Conservation (phyloP, 257 asterid species). For the Capsicum rhomboideum region DNA sequence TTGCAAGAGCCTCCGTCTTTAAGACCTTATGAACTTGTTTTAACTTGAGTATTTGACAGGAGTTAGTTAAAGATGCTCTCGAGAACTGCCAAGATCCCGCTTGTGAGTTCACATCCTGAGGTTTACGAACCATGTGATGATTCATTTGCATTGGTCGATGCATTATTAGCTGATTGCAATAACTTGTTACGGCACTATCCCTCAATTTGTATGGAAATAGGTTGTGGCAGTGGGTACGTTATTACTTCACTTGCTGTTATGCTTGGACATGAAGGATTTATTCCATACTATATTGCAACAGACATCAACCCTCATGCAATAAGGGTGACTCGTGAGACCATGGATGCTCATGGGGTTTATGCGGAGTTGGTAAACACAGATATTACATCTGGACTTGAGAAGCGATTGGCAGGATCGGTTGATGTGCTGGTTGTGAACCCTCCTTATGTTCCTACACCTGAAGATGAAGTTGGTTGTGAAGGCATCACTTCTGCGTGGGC, state of each 20-base stretch:
- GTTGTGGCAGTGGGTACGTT: slow-evolving; percentile 90
- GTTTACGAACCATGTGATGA: slow-evolving; percentile 97
- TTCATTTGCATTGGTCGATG: slow-evolving; percentile 87
- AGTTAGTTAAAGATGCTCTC: slow-evolving; percentile 32
- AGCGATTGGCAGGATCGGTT: slow-evolving; percentile 47
- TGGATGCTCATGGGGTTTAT: slow-evolving; percentile 60
- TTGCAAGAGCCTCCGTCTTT: neutral
- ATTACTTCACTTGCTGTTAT: slow-evolving; percentile 82
- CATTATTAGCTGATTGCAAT: slow-evolving; percentile 76
- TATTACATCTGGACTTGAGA: slow-evolving; percentile 63
- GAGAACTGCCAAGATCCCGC: slow-evolving; percentile 57
- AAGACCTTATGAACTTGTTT: neutral
- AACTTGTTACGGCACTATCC: slow-evolving; percentile 64
- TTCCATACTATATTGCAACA: slow-evolving; percentile 56
- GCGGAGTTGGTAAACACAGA: slow-evolving; percentile 69
- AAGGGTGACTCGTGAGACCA: slow-evolving; percentile 53
- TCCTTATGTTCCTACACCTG: slow-evolving; percentile 97
- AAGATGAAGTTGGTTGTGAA: slow-evolving; percentile 74
- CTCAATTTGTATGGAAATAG: slow-evolving; percentile 77
- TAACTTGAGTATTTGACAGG: slow-evolving; percentile 18
- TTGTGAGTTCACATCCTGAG: slow-evolving; percentile 84
- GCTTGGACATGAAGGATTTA: slow-evolving; percentile 32
- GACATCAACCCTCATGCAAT: slow-evolving; percentile 80
- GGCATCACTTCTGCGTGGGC: slow-evolving; percentile 94
- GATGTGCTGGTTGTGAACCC: slow-evolving; percentile 94